Evolutionary conservation across 805 yeast species (phyloP), one percentile per base, ranked within the genome.

Genomic region (Schwanniomyces yamadae): DNA sequence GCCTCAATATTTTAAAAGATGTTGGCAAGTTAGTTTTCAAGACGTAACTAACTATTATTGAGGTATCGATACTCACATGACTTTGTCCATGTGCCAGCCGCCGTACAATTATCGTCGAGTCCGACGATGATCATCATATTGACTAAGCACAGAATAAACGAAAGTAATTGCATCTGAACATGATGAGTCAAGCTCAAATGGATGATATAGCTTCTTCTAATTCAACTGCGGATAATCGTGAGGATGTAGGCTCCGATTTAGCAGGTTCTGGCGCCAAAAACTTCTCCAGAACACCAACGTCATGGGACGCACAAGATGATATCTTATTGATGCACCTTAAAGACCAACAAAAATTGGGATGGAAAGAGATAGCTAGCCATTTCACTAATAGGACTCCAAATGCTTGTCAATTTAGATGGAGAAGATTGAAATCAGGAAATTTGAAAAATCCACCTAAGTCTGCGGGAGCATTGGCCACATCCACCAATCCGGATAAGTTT

Each of bases 241-340:
- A n/a, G n/a, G n/a, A n/a, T n/a, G n/a, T n/a, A n/a, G n/a, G n/a
- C n/a, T n/a, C n/a, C n/a, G n/a, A n/a, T n/a, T n/a, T n/a, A 15
- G 29, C 15, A 5, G 29, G 31, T 18, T 15, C 34, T 13, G 43
- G 33, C n/a, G 41, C 49, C 30, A 62, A 63, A 40, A 50, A 49
- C 39, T 52, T 50, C 39, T 50, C 62, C 31, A 49, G 73, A 23
- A 68, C 74, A 5, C 74, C 74, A 10, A 66, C 74, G 3, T 66
- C 73, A 4, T 69, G 74, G 74, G 74, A 69, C 45, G 68, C 73
- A 12, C 71, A 61, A 44, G 74, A 69, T 49, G 74, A 69, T 44
- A 52, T 66, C 26, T 59, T 69, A 22, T 53, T 69, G 28, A 66
- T 68, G 72, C 74, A 69, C 45, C 54, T 69, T 36, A 69, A 69